phyloP scores from a whole-genome alignment of 805 yeast species.

The Spathaspora gorwiae region DNA sequence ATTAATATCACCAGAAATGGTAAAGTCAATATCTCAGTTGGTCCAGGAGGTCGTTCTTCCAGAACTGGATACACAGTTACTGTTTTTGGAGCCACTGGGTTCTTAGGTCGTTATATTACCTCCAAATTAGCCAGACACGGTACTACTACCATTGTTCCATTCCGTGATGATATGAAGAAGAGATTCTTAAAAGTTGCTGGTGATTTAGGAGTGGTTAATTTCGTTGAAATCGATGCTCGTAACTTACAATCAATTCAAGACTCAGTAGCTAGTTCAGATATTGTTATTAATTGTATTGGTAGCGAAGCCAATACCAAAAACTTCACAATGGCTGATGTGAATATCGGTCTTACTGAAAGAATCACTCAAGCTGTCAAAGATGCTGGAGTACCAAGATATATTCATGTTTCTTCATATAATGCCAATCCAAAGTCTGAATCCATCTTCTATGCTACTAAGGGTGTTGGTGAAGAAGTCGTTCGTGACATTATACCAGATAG shows the following conservation, averaged over 20 bases:
- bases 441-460: constrained; percentile 74
- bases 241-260: constrained; percentile 72
- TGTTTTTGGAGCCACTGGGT: constrained; percentile 80
- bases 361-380: constrained; percentile 69
- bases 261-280: constrained; percentile 74
- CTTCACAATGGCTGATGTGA: constrained; percentile 78
- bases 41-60: constrained; percentile 79
- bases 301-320: constrained; percentile 72
- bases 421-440: constrained; percentile 68
- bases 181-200: constrained; percentile 79
- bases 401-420: constrained; percentile 77
- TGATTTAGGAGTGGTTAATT: constrained; percentile 82
- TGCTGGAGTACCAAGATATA: constrained; percentile 65
- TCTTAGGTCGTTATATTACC: constrained; percentile 67
- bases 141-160: constrained; percentile 73
- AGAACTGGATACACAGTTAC: constrained; percentile 87
- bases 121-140: constrained; percentile 80
- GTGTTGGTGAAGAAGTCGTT: constrained; percentile 69
- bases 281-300: constrained; percentile 77
- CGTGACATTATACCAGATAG: constrained; percentile 64
- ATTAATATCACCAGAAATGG: constrained; percentile 71
- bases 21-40: constrained; percentile 65
- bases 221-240: constrained; percentile 77
- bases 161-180: constrained; percentile 70
- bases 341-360: constrained; percentile 73